phyloP scores from a whole-genome alignment of 1,139 yeast species.

The Schizosaccharomyces versatilis region DNA sequence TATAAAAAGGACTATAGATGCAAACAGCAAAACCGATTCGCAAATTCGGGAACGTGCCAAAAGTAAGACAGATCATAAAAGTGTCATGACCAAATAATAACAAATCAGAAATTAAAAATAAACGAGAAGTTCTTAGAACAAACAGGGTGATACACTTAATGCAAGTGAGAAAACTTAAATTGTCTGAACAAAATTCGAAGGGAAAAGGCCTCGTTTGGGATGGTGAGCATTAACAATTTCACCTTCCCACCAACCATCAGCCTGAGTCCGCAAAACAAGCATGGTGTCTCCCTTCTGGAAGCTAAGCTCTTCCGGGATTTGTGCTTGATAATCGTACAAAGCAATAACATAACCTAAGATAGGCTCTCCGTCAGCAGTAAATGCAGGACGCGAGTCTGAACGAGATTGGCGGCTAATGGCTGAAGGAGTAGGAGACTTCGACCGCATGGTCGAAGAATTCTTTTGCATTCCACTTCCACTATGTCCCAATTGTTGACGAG shows the following conservation, averaged over 20 bases:
- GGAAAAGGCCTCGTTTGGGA: conserved; percentile 42
- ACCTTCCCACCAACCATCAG: conserved; percentile 79
- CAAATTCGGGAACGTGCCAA: too few relatives aligned
- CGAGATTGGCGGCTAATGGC: background rate
- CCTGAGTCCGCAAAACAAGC: conserved; percentile 50
- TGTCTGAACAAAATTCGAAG: conserved; percentile 34
- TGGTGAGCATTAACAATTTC: conserved; percentile 40
- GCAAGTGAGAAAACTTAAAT: background rate
- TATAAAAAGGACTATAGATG: too few relatives aligned
- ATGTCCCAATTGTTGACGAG: background rate
- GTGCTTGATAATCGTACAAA: conserved; percentile 48
- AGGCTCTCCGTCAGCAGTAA: conserved; percentile 9
- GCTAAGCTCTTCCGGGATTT: conserved; percentile 54
- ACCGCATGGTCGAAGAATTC: background rate
- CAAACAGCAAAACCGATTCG: too few relatives aligned
- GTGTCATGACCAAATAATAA: too few relatives aligned
- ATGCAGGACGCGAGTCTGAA: background rate
- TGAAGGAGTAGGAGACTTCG: background rate
- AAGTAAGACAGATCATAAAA: too few relatives aligned
- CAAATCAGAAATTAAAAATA: too few relatives aligned
- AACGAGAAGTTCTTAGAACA: too few relatives aligned
- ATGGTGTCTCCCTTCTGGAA: conserved; percentile 59
- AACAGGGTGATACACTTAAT: too few relatives aligned
- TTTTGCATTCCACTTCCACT: background rate
- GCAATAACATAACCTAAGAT: conserved; percentile 22